Evolutionary conservation across 2,329 filamentous ascomycete species (phyloP), one percentile per base, ranked within the genome.

Genomic region (Cladosporium halotolerans): DNA sequence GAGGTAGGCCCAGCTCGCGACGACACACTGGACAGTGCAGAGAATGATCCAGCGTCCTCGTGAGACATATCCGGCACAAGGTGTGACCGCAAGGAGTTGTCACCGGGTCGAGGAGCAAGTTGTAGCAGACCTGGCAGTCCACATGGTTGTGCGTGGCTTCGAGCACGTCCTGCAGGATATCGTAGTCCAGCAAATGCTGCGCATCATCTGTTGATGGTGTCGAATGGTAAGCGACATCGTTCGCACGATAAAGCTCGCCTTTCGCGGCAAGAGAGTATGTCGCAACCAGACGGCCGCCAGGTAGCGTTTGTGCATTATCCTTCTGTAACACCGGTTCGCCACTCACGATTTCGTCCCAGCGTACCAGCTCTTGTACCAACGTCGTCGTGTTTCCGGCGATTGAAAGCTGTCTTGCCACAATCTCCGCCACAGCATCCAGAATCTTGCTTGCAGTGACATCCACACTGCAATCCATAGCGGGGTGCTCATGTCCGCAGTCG

Each of bases 51-150:
- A 95, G 75, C 6, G 88, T 82, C 43, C 86, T 82, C 53, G 84
- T 81, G 18, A 96, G 75, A 66, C 91, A 96, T 55, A 80, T 79
- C 16, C 87, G 83, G 68, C 91, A 96, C 63, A 93, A 92, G 0
- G 89, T 96, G 68, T 96, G 91, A 1, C 91, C 91, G 63, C 91
- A 96, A 1, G 81, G 78, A 0, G 89, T 95, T 0, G 90, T 96
- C 48, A 91, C 75, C 0, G 91, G 89, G 57, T 95, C 87, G 56
- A 89, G 74, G 67, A 92, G 86, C 18, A 95, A 70, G 39, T 83
- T 81, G 68, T 92, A 95, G 70, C 91, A 96, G 55, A 96, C 83
- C 62, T 93, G 88, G 60, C 91, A 96, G 63, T 96, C 89, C 64
- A 95, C 75, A 66, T 95, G 89, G 13, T 76, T 75, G 56, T 84